Conservation (phyloP, 305 asterid genomes). For the Petunia hybrid region DNA sequence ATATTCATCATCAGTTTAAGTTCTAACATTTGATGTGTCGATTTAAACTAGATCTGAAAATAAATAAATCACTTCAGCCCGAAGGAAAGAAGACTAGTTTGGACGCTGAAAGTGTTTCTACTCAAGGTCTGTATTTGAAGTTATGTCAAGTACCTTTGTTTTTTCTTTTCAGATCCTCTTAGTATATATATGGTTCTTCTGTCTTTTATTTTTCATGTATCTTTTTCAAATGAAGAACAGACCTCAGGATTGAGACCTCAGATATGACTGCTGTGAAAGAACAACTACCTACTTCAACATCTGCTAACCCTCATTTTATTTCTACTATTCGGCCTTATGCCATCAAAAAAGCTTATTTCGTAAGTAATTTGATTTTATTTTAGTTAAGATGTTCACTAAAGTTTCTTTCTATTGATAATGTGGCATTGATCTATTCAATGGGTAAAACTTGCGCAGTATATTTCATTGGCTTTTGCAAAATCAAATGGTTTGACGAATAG, state of each 20-base stretch:
- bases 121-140: not conserved
- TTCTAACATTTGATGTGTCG: no score
- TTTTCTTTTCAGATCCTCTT: no score
- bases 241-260: no score
- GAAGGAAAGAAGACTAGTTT: no score
- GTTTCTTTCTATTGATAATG: not conserved
- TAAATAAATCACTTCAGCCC: no score
- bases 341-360: not conserved
- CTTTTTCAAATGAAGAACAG: no score
- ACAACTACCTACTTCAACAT: not conserved
- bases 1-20: no score
- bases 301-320: constrained; percentile 5
- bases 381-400: not conserved
- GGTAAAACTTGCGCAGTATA: constrained; percentile 6
- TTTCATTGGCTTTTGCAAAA: constrained; percentile 25
- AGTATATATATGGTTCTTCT: no score
- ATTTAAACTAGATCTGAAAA: no score
- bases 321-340: not conserved
- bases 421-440: not conserved
- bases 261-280: not conserved
- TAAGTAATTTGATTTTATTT: not conserved
- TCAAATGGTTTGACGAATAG: constrained; percentile 7
- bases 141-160: no score
- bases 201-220: no score
- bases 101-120: no score